These are phyloP conservation scores for Sordariomycetes sp. DNA, from an alignment of 2,329 filamentous ascomycete genomes.

Conservation along the genomic window DNA sequence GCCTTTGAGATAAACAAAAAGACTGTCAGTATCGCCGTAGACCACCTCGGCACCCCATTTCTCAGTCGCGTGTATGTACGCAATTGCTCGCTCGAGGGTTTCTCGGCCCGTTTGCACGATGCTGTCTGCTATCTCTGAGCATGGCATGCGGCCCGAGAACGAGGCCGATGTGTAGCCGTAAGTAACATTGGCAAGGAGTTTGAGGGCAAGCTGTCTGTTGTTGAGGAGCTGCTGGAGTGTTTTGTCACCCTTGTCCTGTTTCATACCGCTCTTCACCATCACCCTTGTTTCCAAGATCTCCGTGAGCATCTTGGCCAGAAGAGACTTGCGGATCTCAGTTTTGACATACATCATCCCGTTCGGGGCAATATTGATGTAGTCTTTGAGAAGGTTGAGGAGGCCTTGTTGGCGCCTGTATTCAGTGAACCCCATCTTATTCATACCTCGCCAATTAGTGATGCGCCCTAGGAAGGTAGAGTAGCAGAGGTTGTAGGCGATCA, in stretches of 20 bases:
- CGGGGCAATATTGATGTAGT: conserved; percentile 84
- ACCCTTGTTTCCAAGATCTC: conserved; percentile 93
- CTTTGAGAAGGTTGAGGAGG: conserved; percentile 67
- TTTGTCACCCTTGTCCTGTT: conserved; percentile 81
- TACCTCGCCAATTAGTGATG: conserved; percentile 78
- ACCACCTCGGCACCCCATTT: conserved; percentile 94
- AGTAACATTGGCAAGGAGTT: conserved; percentile 96
- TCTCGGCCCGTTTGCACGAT: conserved; percentile 95
- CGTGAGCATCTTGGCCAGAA: conserved; percentile 91
- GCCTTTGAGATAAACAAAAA: conserved; percentile 86
- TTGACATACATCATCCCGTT: conserved; percentile 97
- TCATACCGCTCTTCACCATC: conserved; percentile 98
- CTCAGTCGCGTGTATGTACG: conserved; percentile 78
- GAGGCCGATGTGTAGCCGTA: conserved; percentile 97
- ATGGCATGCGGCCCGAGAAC: conserved; percentile 96
- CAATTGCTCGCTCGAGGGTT: conserved; percentile 88
- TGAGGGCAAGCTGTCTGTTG: conserved; percentile 87
- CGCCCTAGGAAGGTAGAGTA: conserved; percentile 94
- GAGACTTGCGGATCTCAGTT: conserved; percentile 73
- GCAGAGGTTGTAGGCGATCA: conserved; percentile 99
- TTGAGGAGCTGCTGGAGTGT: conserved; percentile 79
- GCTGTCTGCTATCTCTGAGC: conserved; percentile 93
- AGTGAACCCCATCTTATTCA: conserved; percentile 88
- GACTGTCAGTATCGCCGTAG: conserved; percentile 93
- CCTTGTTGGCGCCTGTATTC: conserved; percentile 73